Evolutionary conservation across 305 asterid species (phyloP).

Genomic region (Fraxinus dipetala): DNA sequence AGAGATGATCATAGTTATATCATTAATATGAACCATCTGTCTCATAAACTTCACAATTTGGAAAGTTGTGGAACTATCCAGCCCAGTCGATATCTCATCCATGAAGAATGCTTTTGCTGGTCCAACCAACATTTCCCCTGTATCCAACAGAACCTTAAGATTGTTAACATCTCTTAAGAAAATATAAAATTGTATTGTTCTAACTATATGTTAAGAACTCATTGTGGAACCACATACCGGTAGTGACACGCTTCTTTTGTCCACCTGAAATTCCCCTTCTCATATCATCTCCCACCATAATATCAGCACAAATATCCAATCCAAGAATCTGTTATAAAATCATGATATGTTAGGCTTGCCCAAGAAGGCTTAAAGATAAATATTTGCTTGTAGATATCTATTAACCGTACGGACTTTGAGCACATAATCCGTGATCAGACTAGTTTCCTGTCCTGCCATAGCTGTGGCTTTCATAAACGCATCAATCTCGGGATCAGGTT

Average conservation of each 20-base stretch:
- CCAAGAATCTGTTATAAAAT: slow-evolving; percentile 46
- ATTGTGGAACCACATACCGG: slow-evolving; percentile 31
- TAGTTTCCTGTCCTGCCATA: slow-evolving; percentile 46
- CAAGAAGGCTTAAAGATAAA: background rate
- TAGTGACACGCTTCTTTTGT: slow-evolving; percentile 50
- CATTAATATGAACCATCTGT: background rate
- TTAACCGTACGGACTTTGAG: slow-evolving; percentile 38
- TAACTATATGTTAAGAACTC: background rate
- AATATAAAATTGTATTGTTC: background rate
- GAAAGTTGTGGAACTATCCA: background rate
- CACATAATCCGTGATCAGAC: slow-evolving; percentile 53
- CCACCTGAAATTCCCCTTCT: slow-evolving; percentile 62
- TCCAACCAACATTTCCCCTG: slow-evolving; percentile 67
- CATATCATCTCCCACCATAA: slow-evolving; percentile 62
- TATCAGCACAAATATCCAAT: slow-evolving; percentile 54
- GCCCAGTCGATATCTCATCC: slow-evolving; percentile 15
- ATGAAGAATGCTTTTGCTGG: slow-evolving; percentile 62
- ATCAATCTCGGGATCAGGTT: slow-evolving; percentile 57
- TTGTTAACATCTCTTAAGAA: background rate
- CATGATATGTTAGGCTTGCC: background rate
- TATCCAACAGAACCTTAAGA: background rate
- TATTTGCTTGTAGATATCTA: background rate
- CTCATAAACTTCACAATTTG: background rate
- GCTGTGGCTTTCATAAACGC: slow-evolving; percentile 62
- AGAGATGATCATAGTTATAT: background rate